phyloP scores from a whole-genome alignment of 2,329 filamentous ascomycete genomes.

The Clarireedia sp. region DNA sequence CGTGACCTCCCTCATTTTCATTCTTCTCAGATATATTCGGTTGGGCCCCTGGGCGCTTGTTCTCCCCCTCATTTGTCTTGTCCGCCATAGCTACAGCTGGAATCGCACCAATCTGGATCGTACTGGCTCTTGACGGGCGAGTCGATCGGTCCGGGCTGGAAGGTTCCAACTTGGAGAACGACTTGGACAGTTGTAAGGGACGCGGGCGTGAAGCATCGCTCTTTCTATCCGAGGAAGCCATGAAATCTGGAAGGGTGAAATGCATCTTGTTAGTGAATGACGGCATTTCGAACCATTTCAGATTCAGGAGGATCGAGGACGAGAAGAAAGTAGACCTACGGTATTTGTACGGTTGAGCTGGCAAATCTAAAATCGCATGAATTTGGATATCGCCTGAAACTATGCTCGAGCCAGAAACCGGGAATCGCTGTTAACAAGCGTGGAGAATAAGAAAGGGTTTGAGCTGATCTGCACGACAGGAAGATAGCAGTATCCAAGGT shows the following conservation, averaged over 20 bases:
- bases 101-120: slow-evolving; percentile 26
- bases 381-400: slow-evolving; percentile 25
- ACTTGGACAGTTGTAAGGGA: slow-evolving; percentile 31
- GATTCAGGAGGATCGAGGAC: neutral
- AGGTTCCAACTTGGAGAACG: slow-evolving; percentile 31
- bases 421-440: slow-evolving; percentile 22
- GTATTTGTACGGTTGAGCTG: neutral
- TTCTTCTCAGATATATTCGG: slow-evolving; percentile 34
- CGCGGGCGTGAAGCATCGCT: slow-evolving; percentile 25
- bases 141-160: slow-evolving; percentile 15
- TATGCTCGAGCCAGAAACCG: slow-evolving; percentile 15
- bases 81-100: slow-evolving; percentile 14
- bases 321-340: slow-evolving; percentile 6
- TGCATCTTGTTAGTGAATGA: slow-evolving; percentile 26
- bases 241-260: slow-evolving; percentile 27
- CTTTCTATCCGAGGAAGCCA: slow-evolving; percentile 24
- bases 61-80: slow-evolving; percentile 11
- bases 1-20: slow-evolving; percentile 28
- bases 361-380: slow-evolving; percentile 21
- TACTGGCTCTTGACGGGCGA: slow-evolving; percentile 25
- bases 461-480: neutral
- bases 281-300: slow-evolving; percentile 10
- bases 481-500: neutral
- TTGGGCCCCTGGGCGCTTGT: slow-evolving; percentile 17
- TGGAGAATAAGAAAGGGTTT: slow-evolving; percentile 11